Evolutionary conservation across 2,329 filamentous ascomycete genomes (phyloP).

Genomic region (Fusarium sp.): DNA sequence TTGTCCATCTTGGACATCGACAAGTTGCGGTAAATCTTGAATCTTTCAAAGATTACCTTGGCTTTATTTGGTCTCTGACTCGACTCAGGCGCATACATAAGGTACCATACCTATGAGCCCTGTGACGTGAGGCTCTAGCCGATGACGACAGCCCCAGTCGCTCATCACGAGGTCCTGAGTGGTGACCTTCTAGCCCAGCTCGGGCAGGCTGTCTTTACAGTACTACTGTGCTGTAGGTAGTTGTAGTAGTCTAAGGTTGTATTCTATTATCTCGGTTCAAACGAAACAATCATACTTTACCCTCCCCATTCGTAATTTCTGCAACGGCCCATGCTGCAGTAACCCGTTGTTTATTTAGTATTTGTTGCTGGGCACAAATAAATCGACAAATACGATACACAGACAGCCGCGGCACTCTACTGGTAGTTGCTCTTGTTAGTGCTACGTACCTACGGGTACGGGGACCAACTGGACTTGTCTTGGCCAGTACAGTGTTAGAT

Average conservation of each 20-base stretch:
- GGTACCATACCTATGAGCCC: slow-evolving; percentile 15
- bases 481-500: slow-evolving; percentile 30
- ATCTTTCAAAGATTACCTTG: slow-evolving; percentile 2
- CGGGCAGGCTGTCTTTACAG: slow-evolving; percentile 35
- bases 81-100: slow-evolving; percentile 19
- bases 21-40: slow-evolving; percentile 10
- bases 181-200: slow-evolving; percentile 23
- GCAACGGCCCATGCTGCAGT: slow-evolving; percentile 26
- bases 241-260: background rate
- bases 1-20: background rate
- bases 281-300: slow-evolving; percentile 4
- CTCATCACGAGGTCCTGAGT: slow-evolving; percentile 46
- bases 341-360: slow-evolving; percentile 11
- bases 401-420: slow-evolving; percentile 16
- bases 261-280: slow-evolving; percentile 4
- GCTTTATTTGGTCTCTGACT: slow-evolving; percentile 17
- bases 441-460: slow-evolving; percentile 1
- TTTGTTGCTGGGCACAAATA: slow-evolving; percentile 23
- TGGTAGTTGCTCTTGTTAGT: slow-evolving; percentile 16
- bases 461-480: background rate
- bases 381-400: slow-evolving; percentile 20
- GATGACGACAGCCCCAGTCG: slow-evolving; percentile 45
- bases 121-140: slow-evolving; percentile 47
- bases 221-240: background rate
- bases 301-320: slow-evolving; percentile 8